Conservation (phyloP, 192 early-diverging fungal species). For the Powellomyces hirtus region DNA sequence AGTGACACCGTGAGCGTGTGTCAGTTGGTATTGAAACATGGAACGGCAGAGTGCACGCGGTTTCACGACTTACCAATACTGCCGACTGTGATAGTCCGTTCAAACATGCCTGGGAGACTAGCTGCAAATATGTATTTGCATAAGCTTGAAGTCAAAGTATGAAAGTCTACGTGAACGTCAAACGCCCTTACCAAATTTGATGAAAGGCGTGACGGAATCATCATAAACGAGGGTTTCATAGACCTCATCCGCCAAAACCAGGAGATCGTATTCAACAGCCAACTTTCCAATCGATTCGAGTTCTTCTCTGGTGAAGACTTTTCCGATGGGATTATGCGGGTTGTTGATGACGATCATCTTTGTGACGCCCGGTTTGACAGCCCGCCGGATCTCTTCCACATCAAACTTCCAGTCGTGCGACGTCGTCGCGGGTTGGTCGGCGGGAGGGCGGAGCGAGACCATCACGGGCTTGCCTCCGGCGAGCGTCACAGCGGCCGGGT, state of each 20-base stretch:
- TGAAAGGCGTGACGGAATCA: slow-evolving; percentile 46
- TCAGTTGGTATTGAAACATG: not conserved
- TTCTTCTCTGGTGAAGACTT: slow-evolving; percentile 77
- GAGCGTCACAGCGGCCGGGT: slow-evolving; percentile 70
- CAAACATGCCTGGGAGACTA: slow-evolving; percentile 82
- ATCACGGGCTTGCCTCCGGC: slow-evolving; percentile 84
- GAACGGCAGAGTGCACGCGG: no score
- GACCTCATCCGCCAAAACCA: slow-evolving; percentile 92
- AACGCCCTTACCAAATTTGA: slow-evolving; percentile 46
- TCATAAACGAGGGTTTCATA: slow-evolving; percentile 86
- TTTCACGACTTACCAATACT: slow-evolving; percentile 58
- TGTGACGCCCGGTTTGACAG: slow-evolving; percentile 66
- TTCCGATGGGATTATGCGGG: slow-evolving; percentile 86
- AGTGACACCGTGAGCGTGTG: not conserved
- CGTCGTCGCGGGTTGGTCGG: slow-evolving; percentile 43
- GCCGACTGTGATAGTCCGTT: slow-evolving; percentile 90
- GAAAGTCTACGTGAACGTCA: not conserved
- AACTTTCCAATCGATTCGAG: slow-evolving; percentile 71
- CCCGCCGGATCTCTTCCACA: slow-evolving; percentile 70
- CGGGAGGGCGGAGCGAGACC: slow-evolving; percentile 71
- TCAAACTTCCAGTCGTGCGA: slow-evolving; percentile 88
- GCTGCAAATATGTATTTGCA: slow-evolving; percentile 55
- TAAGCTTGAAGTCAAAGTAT: not conserved
- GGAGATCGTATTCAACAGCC: slow-evolving; percentile 76
- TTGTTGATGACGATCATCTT: slow-evolving; percentile 93